phyloP scores from a whole-genome alignment of 257 asterid species.

The Oldenlandia corymbosa region DNA sequence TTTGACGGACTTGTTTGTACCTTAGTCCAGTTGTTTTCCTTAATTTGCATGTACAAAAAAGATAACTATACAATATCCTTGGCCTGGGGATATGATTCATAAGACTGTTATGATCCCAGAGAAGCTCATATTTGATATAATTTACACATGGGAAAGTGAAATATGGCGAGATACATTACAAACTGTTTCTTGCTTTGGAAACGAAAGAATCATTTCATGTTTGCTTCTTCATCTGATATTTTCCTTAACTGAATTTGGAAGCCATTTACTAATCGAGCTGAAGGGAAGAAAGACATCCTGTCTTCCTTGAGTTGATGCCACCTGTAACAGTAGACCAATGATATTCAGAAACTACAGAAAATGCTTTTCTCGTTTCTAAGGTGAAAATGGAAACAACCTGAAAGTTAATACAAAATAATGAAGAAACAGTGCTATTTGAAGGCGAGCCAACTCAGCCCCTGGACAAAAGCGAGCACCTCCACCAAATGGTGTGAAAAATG shows the following conservation, averaged over 20 bases:
- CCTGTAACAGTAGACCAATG: slow-evolving; percentile 24
- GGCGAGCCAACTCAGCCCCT: slow-evolving; percentile 93
- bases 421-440: slow-evolving; percentile 81
- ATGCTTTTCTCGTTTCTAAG: neutral
- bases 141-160: neutral
- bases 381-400: slow-evolving; percentile 34
- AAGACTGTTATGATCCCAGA: neutral
- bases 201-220: neutral
- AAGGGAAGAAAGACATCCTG: slow-evolving; percentile 80
- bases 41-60: neutral
- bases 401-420: slow-evolving; percentile 63
- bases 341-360: neutral
- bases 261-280: slow-evolving; percentile 87
- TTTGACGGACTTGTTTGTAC: neutral
- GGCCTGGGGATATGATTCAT: neutral
- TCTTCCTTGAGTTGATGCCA: slow-evolving; percentile 86
- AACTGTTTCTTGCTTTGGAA: neutral
- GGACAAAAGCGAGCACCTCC: slow-evolving; percentile 94
- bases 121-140: neutral
- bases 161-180: neutral
- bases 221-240: slow-evolving; percentile 11
- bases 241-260: slow-evolving; percentile 60
- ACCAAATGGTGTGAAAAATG: slow-evolving; percentile 77
- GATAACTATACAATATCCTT: neutral
- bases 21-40: neutral